These are phyloP conservation scores for Mrakia blollopis DNA, from an alignment of 768 basidiomycete genomes.

Conservation along the genomic window DNA sequence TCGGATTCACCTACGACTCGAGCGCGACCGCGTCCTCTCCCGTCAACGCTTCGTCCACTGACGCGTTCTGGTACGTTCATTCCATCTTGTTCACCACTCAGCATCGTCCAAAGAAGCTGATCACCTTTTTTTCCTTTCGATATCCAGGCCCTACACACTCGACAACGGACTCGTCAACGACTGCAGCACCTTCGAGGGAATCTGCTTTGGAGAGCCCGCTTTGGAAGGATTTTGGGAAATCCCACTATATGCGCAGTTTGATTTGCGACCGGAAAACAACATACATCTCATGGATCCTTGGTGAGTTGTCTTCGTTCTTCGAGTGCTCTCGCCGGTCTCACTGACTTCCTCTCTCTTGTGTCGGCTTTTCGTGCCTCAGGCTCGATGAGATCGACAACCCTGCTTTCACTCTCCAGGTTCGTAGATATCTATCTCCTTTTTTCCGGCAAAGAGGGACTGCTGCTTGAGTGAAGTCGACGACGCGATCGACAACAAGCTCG, in stretches of 20 bases:
- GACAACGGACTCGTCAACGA: constrained; percentile 76
- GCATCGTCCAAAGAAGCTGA: neutral
- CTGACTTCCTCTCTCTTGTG: no score
- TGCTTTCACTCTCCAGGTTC: constrained; percentile 8
- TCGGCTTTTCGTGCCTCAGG: constrained; percentile 36
- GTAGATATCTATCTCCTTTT: neutral
- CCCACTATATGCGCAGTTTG: constrained; percentile 76
- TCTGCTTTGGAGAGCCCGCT: constrained; percentile 65
- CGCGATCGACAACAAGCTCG: neutral
- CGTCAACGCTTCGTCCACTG: constrained; percentile 61
- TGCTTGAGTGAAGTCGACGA: no score
- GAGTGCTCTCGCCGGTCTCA: no score
- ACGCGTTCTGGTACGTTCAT: constrained; percentile 65
- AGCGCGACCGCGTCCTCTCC: constrained; percentile 59
- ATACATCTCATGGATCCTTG: constrained; percentile 55
- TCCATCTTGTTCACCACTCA: neutral
- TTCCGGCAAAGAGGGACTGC: no score
- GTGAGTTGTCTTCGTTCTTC: no score
- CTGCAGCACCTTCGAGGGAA: constrained; percentile 55
- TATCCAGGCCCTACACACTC: constrained; percentile 57
- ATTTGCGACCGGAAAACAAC: constrained; percentile 50
- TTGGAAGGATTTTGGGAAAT: constrained; percentile 76
- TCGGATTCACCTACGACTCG: constrained; percentile 54
- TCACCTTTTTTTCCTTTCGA: neutral
- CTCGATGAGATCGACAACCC: constrained; percentile 44